Evolutionary conservation across 495 filamentous ascomycete genomes (phyloP).

Genomic region (Aspergillus baeticus): DNA sequence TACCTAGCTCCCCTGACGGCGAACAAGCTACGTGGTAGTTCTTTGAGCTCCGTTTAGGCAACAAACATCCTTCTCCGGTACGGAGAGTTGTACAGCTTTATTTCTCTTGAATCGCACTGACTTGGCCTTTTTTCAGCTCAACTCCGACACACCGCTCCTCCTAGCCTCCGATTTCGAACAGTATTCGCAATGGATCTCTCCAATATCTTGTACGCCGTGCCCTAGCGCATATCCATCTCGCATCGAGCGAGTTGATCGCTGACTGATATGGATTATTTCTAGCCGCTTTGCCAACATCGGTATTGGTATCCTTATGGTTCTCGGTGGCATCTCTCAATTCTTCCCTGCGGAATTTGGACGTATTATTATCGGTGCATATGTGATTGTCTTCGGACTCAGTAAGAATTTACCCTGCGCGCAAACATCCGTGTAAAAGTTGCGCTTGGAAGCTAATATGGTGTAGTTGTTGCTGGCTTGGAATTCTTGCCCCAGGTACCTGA

Average conservation of each 20-base stretch:
- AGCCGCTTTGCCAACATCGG: slow-evolving; percentile 94
- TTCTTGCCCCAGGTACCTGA: slow-evolving; percentile 84
- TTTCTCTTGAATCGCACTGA: background rate
- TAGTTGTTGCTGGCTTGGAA: slow-evolving; percentile 58
- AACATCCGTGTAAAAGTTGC: background rate
- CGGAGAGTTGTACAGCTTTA: background rate
- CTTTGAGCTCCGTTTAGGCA: background rate
- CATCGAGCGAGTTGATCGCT: background rate
- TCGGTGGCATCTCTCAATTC: slow-evolving; percentile 90
- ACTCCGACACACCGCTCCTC: background rate
- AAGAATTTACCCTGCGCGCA: slow-evolving; percentile 28
- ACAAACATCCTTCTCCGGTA: background rate
- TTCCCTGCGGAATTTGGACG: slow-evolving; percentile 46
- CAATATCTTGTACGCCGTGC: slow-evolving; percentile 57
- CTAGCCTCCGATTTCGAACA: background rate
- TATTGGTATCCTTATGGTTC: slow-evolving; percentile 82
- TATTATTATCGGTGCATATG: slow-evolving; percentile 78
- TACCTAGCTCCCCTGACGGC: slow-evolving; percentile 7
- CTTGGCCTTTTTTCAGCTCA: background rate
- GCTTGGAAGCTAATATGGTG: background rate
- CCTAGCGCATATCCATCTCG: background rate
- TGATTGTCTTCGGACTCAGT: slow-evolving; percentile 89
- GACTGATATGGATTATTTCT: slow-evolving; percentile 15
- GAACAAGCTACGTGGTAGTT: slow-evolving; percentile 6
- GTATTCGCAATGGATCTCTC: slow-evolving; percentile 51